Evolutionary conservation across 2,329 filamentous ascomycete species (phyloP).

Genomic region (Colletotrichum sidae): DNA sequence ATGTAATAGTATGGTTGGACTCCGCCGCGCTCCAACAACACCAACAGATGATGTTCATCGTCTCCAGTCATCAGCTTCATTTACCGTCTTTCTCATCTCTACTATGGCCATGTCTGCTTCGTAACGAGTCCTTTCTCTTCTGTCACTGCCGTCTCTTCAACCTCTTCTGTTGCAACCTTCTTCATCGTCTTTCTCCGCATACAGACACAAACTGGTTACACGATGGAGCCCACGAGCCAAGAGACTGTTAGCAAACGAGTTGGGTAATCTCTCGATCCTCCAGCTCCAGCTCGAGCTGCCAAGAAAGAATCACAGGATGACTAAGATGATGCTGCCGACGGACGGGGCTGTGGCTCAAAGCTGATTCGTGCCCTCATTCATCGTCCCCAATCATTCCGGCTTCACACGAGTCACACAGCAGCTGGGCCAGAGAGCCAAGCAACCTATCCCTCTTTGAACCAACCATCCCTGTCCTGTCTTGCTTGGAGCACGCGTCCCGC

Average conservation of each 20-base stretch:
- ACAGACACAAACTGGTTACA: not conserved
- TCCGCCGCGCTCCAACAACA: no score
- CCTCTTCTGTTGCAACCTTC: not conserved
- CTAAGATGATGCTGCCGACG: constrained; percentile 29
- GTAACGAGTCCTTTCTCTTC: no score
- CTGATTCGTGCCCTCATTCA: constrained; percentile 38
- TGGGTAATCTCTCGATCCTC: not conserved
- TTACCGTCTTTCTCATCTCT: no score
- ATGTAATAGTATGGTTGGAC: no score
- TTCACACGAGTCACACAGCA: constrained; percentile 34
- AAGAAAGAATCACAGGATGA: constrained; percentile 21
- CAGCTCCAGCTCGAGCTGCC: not conserved
- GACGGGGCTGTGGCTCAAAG: constrained; percentile 28
- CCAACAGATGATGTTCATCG: no score
- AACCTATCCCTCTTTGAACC: not conserved
- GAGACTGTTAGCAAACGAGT: not conserved
- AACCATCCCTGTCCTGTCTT: not conserved
- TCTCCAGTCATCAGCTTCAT: no score
- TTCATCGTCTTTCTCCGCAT: not conserved
- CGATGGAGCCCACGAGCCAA: not conserved
- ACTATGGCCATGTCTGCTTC: no score
- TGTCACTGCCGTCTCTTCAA: no score
- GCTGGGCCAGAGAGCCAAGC: not conserved
- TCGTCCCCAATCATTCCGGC: constrained; percentile 32
- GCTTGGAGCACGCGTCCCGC: not conserved